A percentile compares a stretch with the other conserved stretches of the same genome.
These are phyloP conservation scores for Juglanconis oblonga DNA, from an alignment of 2,329 filamentous ascomycete genomes.

Conservation along the genomic window DNA sequence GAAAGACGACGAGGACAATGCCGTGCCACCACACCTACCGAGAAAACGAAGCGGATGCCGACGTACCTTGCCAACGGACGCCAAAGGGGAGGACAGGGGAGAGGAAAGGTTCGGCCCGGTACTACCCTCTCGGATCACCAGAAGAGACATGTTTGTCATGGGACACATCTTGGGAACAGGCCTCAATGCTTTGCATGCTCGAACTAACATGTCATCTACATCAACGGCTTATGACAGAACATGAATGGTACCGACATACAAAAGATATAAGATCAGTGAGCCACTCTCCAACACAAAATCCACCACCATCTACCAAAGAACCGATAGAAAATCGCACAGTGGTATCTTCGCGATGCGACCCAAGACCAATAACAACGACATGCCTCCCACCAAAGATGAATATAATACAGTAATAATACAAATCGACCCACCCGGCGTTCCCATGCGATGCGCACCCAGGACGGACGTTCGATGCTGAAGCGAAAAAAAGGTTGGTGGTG, in stretches of 20 bases:
- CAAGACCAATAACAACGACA: conserved; percentile 7
- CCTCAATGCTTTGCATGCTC: conserved; percentile 3
- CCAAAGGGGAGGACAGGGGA: not conserved
- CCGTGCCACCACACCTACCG: not conserved
- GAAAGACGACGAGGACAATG: too few species aligned
- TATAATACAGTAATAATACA: conserved; percentile 15
- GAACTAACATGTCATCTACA: conserved; percentile 3
- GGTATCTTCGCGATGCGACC: conserved; percentile 22
- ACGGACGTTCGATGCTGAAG: not conserved
- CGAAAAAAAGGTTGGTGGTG: not conserved
- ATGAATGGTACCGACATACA: not conserved
- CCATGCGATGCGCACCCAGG: not conserved
- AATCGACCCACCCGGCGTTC: not conserved
- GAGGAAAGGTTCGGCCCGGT: conserved; percentile 1
- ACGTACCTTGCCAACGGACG: not conserved
- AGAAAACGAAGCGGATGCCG: not conserved
- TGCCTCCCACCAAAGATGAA: conserved; percentile 8
- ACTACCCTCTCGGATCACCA: conserved; percentile 3
- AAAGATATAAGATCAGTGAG: not conserved
- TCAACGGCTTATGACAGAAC: conserved; percentile 12
- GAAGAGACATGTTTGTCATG: not conserved
- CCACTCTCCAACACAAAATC: not conserved
- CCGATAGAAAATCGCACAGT: conserved; percentile 20
- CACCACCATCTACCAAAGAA: conserved; percentile 5
- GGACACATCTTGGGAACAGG: not conserved